Percentiles rank a stretch among this genome's conserved stretches.
Conservation (phyloP, 805 yeast genomes). For the Zygosaccharomyces rouxii region DNA sequence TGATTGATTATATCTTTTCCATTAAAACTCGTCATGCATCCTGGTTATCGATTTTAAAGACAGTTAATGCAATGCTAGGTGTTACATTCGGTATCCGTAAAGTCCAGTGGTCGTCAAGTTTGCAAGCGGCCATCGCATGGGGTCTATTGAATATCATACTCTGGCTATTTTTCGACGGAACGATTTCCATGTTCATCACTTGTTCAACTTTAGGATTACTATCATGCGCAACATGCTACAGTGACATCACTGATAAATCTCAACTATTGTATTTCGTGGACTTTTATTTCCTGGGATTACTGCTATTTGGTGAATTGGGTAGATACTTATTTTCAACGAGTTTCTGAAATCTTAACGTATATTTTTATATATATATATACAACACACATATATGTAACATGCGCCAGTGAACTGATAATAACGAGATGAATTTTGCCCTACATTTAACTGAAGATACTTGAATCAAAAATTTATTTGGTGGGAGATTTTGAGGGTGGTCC, state of each 20-base stretch:
- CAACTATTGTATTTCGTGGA: conserved; percentile 36
- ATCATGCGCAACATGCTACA: conserved; percentile 21
- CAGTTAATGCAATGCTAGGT: conserved; percentile 58
- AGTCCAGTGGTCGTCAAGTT: conserved; percentile 61
- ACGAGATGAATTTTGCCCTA: background rate
- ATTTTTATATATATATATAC: conserved; percentile 1
- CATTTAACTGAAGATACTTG: background rate
- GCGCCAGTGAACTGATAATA: background rate
- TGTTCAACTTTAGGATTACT: conserved; percentile 29
- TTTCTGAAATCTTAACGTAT: background rate
- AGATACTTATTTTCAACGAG: conserved; percentile 42
- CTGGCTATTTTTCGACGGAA: conserved; percentile 63
- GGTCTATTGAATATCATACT: conserved; percentile 56
- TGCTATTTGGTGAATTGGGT: conserved; percentile 67
- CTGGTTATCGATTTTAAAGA: conserved; percentile 22
- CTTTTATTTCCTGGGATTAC: conserved; percentile 60
- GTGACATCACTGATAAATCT: conserved; percentile 20
- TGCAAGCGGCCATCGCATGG: conserved; percentile 65
- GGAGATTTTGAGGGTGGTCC: conserved; percentile 37
- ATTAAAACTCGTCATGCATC: conserved; percentile 14
- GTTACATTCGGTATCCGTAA: conserved; percentile 65
- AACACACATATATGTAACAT: background rate
- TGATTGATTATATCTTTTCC: conserved; percentile 30
- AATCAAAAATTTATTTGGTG: conserved; percentile 18
- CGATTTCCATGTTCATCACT: conserved; percentile 47